Percentiles rank a stretch among this genome's conserved stretches.
Conservation (phyloP, 495 filamentous ascomycete species). For the Tuber melanosporum region DNA sequence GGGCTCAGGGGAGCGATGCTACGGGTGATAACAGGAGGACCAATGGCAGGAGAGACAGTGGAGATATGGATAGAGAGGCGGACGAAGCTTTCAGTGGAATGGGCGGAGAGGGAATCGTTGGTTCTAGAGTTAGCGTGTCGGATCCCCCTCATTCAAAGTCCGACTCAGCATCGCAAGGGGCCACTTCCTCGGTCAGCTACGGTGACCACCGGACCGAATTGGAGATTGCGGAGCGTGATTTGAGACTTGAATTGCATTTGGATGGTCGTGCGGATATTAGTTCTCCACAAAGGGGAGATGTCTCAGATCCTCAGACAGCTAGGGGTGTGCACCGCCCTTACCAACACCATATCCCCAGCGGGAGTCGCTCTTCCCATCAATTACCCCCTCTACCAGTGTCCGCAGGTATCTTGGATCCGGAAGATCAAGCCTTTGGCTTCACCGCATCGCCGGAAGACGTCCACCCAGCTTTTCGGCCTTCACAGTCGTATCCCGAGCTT, state of each 20-base stretch:
- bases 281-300: conserved; percentile 27
- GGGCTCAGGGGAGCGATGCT: conserved; percentile 7
- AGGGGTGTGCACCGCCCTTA: conserved; percentile 15
- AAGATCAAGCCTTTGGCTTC: conserved; percentile 11
- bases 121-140: conserved; percentile 19
- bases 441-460: conserved; percentile 17
- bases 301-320: conserved; percentile 24
- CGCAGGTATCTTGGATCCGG: conserved; percentile 11
- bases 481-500: conserved; percentile 33
- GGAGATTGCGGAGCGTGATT: conserved; percentile 14
- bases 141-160: neutral
- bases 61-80: neutral
- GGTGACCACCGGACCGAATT: conserved; percentile 17
- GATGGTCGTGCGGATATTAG: conserved; percentile 32
- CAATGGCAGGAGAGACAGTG: neutral
- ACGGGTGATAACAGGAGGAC: neutral
- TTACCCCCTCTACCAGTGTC: conserved; percentile 15
- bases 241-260: conserved; percentile 28
- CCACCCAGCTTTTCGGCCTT: conserved; percentile 32
- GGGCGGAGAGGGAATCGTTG: conserved; percentile 14
- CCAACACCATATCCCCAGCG: conserved; percentile 16
- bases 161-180: conserved; percentile 9
- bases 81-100: conserved; percentile 10
- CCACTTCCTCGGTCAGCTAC: conserved; percentile 11
- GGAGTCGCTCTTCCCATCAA: conserved; percentile 15